A percentile compares a stretch with the other conserved stretches of the same genome.
phyloP scores from a whole-genome alignment of 306 rosid genomes.

The Phaseolus lunatus region DNA sequence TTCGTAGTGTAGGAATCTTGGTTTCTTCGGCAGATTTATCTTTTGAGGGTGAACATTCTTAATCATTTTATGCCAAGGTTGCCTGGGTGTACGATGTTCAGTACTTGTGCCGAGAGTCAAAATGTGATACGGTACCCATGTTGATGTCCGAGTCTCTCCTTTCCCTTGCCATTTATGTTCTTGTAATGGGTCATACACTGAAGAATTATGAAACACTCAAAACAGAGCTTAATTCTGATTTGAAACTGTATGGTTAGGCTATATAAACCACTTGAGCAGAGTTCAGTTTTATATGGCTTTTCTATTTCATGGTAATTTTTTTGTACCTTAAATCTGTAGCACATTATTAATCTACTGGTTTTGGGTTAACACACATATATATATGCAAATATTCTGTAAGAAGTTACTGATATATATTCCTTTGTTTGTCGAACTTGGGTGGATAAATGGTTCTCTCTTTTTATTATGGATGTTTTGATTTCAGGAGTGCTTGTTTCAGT shows the following conservation, averaged over 20 bases:
- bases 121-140: too few species aligned
- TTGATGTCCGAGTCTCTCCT: background rate
- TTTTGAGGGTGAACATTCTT: background rate
- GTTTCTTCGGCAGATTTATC: background rate
- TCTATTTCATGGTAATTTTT: background rate
- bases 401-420: constrained; percentile 29
- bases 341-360: background rate
- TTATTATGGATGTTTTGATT: constrained; percentile 21
- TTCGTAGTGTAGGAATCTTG: background rate
- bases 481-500: constrained; percentile 82
- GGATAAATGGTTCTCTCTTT: background rate
- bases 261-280: constrained; percentile 2
- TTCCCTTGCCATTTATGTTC: background rate
- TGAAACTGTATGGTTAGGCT: constrained; percentile 5
- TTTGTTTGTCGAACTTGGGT: constrained; percentile 24
- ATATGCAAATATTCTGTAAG: constrained; percentile 7
- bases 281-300: background rate
- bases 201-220: background rate
- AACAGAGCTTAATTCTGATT: constrained; percentile 22
- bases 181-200: background rate
- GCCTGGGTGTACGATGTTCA: background rate
- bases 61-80: background rate
- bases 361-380: background rate
- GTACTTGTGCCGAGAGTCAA: background rate
- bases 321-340: constrained; percentile 12